Evolutionary conservation across 257 asterid species (phyloP), one percentile per base, ranked within the genome.

Genomic region (Knoxia roxburghii): DNA sequence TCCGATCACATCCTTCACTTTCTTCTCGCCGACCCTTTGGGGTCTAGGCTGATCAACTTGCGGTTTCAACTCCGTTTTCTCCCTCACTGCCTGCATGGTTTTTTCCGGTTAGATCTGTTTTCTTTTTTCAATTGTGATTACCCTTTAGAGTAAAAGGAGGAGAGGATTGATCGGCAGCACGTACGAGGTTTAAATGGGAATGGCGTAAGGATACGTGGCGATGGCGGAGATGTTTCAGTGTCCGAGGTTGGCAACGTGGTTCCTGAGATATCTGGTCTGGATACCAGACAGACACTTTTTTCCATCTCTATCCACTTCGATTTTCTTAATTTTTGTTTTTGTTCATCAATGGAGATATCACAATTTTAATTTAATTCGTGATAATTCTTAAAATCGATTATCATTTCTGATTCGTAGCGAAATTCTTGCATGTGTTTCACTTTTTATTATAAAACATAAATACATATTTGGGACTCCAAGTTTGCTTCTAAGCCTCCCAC

Each of bases 1-100:
- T 2, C 43, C 45, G 14, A 81, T 70, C 5, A 88, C 24, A 57
- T 90, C 98, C 68, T 68, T 76, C 59, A 88, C 95, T 39, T 79
- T 85, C 80, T 68, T 87, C 58, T 85, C 84, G 72, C 74, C 70
- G 24, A 89, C 63, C 77, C 77, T 74, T 27, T 67, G 77, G 2
- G 70, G 58, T 68, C 68, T 73, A 9, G 75, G 27, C 9, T 61
- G 13, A 1, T 18, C 51, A 7, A 7, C 40, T 12, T 61, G 51
- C 9, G 20, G 62, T 26, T 23, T 8, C 1, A 6, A 27, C 10
- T 35, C 41, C 49, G 8, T 55, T 33, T 64, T 52, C 52, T 46
- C 68, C 41, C 57, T 65, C 10, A 11, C 48, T 21, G 39, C 64
- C 59, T 72, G 72, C 77, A 72, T 72, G 51, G 24, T 26, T 54